Conservation (phyloP, 257 asterid genomes). For the Leonotis leonurus region DNA sequence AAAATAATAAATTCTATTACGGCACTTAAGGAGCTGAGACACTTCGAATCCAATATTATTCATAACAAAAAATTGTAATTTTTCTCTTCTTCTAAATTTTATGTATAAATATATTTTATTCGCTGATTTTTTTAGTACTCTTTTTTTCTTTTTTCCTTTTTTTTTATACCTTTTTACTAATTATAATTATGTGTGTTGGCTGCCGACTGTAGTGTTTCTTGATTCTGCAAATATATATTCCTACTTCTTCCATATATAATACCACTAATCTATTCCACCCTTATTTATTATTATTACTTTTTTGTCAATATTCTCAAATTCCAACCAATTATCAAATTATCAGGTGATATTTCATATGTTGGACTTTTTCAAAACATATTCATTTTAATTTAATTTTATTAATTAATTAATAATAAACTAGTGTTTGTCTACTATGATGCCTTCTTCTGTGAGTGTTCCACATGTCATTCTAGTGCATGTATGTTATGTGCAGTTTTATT, state of each 20-base stretch:
- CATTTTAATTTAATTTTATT: not conserved
- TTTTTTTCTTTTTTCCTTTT: no score
- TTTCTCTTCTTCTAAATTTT: no score
- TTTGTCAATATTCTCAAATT: not conserved
- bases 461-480: not conserved
- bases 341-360: not conserved
- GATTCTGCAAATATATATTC: not conserved
- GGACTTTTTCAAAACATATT: not conserved
- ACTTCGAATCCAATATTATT: no score
- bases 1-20: no score
- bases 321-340: not conserved
- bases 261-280: not conserved
- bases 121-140: no score
- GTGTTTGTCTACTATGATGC: not conserved
- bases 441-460: not conserved
- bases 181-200: not conserved
- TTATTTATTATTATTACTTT: not conserved
- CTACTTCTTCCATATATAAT: no score
- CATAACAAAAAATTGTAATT: no score
- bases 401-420: not conserved
- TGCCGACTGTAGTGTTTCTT: constrained; percentile 13
- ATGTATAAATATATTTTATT: no score
- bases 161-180: no score
- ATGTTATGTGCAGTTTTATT: not conserved
- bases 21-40: no score